phyloP scores from a whole-genome alignment of 306 rosid genomes.

The Quercus berberidifolia region DNA sequence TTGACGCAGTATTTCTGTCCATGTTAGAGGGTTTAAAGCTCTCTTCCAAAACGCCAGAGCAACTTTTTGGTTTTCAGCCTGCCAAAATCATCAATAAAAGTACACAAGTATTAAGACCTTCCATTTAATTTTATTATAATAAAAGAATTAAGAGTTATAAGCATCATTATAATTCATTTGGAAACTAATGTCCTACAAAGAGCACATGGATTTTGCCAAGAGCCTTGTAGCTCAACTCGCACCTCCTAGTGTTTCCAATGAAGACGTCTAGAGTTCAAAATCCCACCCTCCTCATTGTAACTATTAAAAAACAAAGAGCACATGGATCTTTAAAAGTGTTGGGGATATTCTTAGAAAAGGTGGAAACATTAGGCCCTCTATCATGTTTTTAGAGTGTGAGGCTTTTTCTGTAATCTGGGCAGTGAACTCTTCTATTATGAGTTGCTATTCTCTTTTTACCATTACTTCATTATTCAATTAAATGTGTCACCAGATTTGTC shows the following conservation, averaged over 20 bases:
- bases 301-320: neutral
- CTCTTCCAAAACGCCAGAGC: conserved; percentile 70
- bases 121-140: neutral
- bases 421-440: neutral
- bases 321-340: neutral
- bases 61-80: conserved; percentile 71
- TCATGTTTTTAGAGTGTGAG: neutral
- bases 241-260: no score
- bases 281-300: no score
- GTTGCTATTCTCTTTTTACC: neutral
- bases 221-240: no score
- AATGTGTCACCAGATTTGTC: neutral
- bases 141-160: neutral
- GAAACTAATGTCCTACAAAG: neutral
- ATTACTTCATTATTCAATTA: neutral
- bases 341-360: neutral
- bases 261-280: no score
- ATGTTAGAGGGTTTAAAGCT: conserved; percentile 78
- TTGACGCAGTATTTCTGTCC: conserved; percentile 92
- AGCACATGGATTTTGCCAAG: neutral
- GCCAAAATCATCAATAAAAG: conserved; percentile 34
- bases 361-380: neutral
- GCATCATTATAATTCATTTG: neutral
- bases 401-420: neutral
- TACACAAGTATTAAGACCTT: conserved; percentile 8